Percentiles rank a stretch among this genome's conserved stretches.
Conservation (phyloP, 768 basidiomycete species). For the Mycena rosella region DNA sequence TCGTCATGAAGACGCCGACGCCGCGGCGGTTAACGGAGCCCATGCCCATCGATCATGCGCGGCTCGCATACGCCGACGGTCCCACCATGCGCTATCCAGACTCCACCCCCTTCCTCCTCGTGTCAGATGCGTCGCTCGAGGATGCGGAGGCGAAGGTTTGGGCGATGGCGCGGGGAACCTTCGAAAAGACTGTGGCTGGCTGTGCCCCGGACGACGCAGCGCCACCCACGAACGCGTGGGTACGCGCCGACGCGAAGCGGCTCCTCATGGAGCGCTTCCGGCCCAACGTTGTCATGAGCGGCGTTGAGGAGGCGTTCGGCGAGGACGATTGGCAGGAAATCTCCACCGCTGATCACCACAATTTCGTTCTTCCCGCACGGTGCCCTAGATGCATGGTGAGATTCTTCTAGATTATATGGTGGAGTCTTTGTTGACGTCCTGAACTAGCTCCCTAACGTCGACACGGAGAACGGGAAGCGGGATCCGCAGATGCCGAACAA, state of each 20-base stretch:
- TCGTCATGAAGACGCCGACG: constrained; percentile 30
- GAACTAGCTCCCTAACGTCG: constrained; percentile 38
- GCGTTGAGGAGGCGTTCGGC: constrained; percentile 32
- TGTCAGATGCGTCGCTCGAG: constrained; percentile 31
- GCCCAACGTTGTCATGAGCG: constrained; percentile 32
- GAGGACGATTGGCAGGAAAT: constrained; percentile 40
- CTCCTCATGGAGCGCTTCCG: constrained; percentile 37
- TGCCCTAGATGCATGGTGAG: constrained; percentile 37
- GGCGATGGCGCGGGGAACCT: constrained; percentile 30
- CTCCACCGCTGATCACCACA: constrained; percentile 14
- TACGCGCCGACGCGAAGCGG: constrained; percentile 16
- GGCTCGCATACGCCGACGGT: constrained; percentile 29
- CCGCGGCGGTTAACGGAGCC: constrained; percentile 25
- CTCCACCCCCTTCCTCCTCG: constrained; percentile 33
- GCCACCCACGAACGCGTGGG: constrained; percentile 26
- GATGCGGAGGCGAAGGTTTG: constrained; percentile 35
- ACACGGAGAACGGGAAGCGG: constrained; percentile 30
- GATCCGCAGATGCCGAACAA: constrained; percentile 36
- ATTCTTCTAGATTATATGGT: no score
- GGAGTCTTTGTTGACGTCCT: no score
- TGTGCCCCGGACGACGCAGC: constrained; percentile 28
- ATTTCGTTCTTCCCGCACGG: constrained; percentile 25
- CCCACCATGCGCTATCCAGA: constrained; percentile 34
- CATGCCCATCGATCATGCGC: constrained; percentile 23
- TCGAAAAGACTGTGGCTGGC: constrained; percentile 16